Base-by-base conservation (phyloP, 768 basidiomycete genomes). In the Suillus weaverae region DNA sequence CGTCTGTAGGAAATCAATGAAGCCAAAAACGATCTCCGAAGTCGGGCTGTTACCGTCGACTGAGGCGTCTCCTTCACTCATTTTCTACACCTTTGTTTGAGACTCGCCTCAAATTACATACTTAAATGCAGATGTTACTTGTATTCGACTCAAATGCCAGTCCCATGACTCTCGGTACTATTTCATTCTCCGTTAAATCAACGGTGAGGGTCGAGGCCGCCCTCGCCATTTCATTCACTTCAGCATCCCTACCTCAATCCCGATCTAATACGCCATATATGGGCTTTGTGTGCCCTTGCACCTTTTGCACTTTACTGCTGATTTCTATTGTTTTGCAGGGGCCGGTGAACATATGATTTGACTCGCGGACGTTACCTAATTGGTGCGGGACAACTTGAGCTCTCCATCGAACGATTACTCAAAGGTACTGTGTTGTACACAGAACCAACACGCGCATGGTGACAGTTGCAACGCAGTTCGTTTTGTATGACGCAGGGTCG, bases 11-110 rank as follows among this genome's bases (percentile, higher is more conserved):
- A 91, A 79, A 87, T 91, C 41, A 79, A 78, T 35, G 77, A 78
- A 60, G 85, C 85, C 22, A 86, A 84, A 70, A 76, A 86, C 67
- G 87, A 88, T 65, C 71, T 90, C 63, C 81, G 88, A 71, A 73
- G 79, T 62, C 82, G 79, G 66, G 88, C 87, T 10, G 86, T 90
- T 36, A 81, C 80, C 32, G 86, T 90, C 62, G 89, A 90, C 71
- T 85, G 73, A 72, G 59, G 62, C 18, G 50, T 64, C 35, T 62
- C 22, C 16, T 38, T 9, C 14, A 18, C 22, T 26, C 26, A 30
- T 39, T 26, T 10, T 63, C 26, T 13, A n/a, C 13, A 26, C 22
- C 18, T 59, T 16, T 32, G 11, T 36, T n/a, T 20, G 36, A 59
- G 30, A 59, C 18, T 57, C 26, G 3, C n/a, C 26, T 39, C 36